Evolutionary conservation across 345 rosid genomes (phyloP), one percentile per base, ranked within the genome.

Genomic region (Sisymbrium altissimum): DNA sequence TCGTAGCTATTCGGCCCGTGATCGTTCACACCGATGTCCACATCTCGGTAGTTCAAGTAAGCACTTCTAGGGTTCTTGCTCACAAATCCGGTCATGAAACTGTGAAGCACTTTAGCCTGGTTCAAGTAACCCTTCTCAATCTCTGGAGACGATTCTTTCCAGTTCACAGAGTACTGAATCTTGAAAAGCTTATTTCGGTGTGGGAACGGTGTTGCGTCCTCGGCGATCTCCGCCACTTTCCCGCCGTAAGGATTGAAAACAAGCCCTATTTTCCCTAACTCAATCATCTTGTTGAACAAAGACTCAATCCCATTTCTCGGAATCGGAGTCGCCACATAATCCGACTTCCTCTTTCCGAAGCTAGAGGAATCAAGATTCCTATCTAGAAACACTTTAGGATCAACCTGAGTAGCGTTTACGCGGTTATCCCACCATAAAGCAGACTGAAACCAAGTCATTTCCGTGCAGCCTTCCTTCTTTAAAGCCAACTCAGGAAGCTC

Each of bases 171-270:
- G 54, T 87, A 82, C 57, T 83, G 82, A 19, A 92, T 72, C 79
- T 84, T 86, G 58, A 30, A 88, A 56, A 92, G 53, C 27, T 82
- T 88, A 0, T 92, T 79, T 2, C 96, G 40, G 1, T 92, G 97
- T 0, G 97, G 92, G 4, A 84, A 87, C 0, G 96, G 88, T 17
- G 88, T 77, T 0, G 77, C 85, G 0, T 70, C 7, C 6, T 43
- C 60, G 0, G 83, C 35, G 6, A 89, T 59, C 60, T 88, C 82
- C 0, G 63, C 64, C 92, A 87, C 83, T 79, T 19, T 81, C 0
- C 96, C 93, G 0, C 97, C 97, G 3, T 89, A 89, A 0, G 96
- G 81, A 23, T 84, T 87, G 23, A 86, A 81, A 15, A 86, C 86
- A 4, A 89, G 18, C 0, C 88, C 91, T 0, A 56, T 35, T 62